phyloP scores from a whole-genome alignment of 331 rosid species.

The Spiraea crenata region DNA sequence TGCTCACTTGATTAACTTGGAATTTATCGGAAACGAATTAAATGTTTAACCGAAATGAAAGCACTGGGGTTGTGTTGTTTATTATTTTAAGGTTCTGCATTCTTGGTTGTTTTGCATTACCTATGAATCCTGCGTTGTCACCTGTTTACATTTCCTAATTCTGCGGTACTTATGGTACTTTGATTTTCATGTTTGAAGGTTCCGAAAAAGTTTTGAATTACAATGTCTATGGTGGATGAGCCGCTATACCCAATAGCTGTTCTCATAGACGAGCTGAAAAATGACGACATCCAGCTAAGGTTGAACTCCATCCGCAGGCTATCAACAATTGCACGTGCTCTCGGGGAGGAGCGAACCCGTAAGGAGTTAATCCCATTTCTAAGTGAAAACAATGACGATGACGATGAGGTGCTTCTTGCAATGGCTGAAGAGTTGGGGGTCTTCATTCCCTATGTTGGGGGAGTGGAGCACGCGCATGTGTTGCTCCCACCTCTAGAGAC shows the following conservation, averaged over 20 bases:
- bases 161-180: slow-evolving; percentile 17
- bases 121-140: background rate
- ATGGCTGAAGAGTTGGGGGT: slow-evolving; percentile 99
- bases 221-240: slow-evolving; percentile 67
- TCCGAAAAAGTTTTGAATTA: slow-evolving; percentile 30
- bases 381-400: slow-evolving; percentile 87
- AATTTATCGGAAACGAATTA: slow-evolving; percentile 6
- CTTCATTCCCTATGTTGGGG: slow-evolving; percentile 91
- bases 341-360: slow-evolving; percentile 95
- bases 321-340: slow-evolving; percentile 94
- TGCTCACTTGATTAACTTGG: background rate
- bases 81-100: background rate
- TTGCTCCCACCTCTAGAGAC: slow-evolving; percentile 84
- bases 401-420: slow-evolving; percentile 97
- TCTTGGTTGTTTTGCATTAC: background rate
- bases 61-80: background rate
- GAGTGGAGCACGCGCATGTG: slow-evolving; percentile 87
- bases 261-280: slow-evolving; percentile 93
- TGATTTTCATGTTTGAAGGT: slow-evolving; percentile 26
- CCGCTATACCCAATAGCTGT: slow-evolving; percentile 97
- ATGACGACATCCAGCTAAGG: slow-evolving; percentile 90
- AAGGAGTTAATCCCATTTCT: slow-evolving; percentile 88
- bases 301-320: slow-evolving; percentile 91
- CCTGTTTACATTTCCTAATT: background rate
- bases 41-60: background rate